Conservation (phyloP, 2,329 filamentous ascomycete genomes). For the Akanthomyces uredinophilus region DNA sequence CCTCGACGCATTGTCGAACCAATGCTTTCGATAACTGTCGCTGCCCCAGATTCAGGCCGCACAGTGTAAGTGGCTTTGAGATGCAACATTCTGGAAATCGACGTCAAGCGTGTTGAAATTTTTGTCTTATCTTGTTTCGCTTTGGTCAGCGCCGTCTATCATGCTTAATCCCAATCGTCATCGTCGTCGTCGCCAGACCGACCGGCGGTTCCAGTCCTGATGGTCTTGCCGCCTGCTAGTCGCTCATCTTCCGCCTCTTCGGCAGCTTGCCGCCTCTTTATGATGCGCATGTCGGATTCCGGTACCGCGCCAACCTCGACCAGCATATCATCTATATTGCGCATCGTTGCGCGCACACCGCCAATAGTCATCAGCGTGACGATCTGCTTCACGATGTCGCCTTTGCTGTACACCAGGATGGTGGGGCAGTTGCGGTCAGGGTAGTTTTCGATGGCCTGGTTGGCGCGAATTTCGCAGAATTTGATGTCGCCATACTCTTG, state of each 20-base stretch:
- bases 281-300: conserved; percentile 71
- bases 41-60: background rate
- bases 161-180: conserved; percentile 54
- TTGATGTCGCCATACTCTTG: conserved; percentile 88
- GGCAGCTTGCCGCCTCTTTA: conserved; percentile 54
- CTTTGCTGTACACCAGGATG: conserved; percentile 85
- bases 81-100: background rate
- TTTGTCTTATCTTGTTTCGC: conserved; percentile 4
- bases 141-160: background rate
- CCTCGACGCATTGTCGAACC: background rate
- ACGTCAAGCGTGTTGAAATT: background rate
- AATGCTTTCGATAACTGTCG: background rate
- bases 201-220: conserved; percentile 46
- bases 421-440: conserved; percentile 93
- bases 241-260: conserved; percentile 58
- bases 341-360: conserved; percentile 64
- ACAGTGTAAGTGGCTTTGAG: background rate
- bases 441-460: conserved; percentile 94
- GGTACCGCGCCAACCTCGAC: conserved; percentile 77
- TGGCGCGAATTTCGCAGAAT: conserved; percentile 91
- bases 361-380: conserved; percentile 80
- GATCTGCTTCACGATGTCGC: conserved; percentile 85
- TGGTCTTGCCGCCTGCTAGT: conserved; percentile 39
- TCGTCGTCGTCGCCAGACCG: conserved; percentile 41
- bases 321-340: conserved; percentile 74